A percentile compares a stretch with the other conserved stretches of the same genome.
Evolutionary conservation across 2,329 filamentous ascomycete genomes (phyloP).

Genomic region (Fusarium sp.): DNA sequence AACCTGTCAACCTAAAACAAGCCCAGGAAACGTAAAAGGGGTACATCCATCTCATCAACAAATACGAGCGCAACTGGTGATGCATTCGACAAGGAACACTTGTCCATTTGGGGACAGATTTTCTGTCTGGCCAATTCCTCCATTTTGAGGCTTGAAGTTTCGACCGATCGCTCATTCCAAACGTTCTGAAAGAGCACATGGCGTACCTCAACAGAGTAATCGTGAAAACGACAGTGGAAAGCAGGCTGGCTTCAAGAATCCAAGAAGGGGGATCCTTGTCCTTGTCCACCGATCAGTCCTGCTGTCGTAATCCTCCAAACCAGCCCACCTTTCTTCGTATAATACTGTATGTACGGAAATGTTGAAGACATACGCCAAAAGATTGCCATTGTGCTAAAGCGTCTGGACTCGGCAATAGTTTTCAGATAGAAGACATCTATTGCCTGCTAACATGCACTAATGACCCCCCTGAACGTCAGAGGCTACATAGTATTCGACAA

Average conservation of each 20-base stretch:
- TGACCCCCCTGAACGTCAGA: conserved; percentile 4
- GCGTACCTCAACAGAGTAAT: conserved; percentile 20
- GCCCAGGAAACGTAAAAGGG: conserved; percentile 33
- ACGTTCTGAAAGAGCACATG: conserved; percentile 23
- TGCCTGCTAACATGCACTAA: conserved; percentile 14
- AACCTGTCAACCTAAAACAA: conserved; percentile 31
- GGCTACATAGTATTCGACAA: neutral
- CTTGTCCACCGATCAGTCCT: conserved; percentile 16
- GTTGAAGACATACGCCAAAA: conserved; percentile 1
- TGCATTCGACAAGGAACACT: conserved; percentile 35
- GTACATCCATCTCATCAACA: conserved; percentile 21
- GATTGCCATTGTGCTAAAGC: conserved; percentile 1
- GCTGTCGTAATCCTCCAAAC: conserved; percentile 18
- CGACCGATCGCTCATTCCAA: conserved; percentile 39
- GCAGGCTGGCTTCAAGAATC: conserved; percentile 18
- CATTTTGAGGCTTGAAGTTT: conserved; percentile 23
- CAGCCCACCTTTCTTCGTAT: conserved; percentile 2
- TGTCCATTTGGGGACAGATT: conserved; percentile 25
- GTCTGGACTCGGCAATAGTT: conserved; percentile 34
- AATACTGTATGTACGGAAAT: neutral
- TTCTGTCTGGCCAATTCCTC: conserved; percentile 8
- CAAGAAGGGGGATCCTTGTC: conserved; percentile 7
- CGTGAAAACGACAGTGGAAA: conserved; percentile 12
- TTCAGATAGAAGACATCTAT: conserved; percentile 17
- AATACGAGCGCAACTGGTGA: conserved; percentile 35